These are phyloP conservation scores for Candolleomyces efflorescens DNA, from an alignment of 768 basidiomycete genomes.

Conservation along the genomic window DNA sequence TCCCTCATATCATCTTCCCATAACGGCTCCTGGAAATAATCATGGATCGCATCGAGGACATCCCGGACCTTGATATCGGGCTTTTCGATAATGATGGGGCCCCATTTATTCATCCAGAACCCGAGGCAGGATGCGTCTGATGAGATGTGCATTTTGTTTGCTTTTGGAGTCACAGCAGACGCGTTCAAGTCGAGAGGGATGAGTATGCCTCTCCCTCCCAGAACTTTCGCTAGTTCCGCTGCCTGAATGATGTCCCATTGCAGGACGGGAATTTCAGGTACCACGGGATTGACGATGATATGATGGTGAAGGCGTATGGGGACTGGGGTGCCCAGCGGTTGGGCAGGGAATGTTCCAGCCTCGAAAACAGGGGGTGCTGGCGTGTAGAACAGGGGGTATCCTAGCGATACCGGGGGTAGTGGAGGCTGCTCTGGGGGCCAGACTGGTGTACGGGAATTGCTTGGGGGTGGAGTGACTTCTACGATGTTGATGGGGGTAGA, in stretches of 20 bases:
- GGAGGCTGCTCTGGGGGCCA: neutral
- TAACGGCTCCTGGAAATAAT: conserved; percentile 43
- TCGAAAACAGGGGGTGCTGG: neutral
- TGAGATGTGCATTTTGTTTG: conserved; percentile 31
- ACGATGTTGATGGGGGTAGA: too few species aligned
- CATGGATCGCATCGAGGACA: conserved; percentile 44
- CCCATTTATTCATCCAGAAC: conserved; percentile 45
- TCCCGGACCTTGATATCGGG: conserved; percentile 36
- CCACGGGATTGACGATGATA: conserved; percentile 35
- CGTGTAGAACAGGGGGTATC: too few species aligned
- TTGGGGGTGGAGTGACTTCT: too few species aligned
- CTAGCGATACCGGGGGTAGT: neutral
- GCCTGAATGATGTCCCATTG: conserved; percentile 41
- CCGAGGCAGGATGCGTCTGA: conserved; percentile 34
- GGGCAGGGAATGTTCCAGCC: conserved; percentile 3
- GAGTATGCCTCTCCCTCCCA: conserved; percentile 24
- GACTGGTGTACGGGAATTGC: neutral
- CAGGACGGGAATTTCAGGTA: conserved; percentile 27
- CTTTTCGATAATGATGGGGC: conserved; percentile 41
- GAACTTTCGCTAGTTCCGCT: conserved; percentile 30
- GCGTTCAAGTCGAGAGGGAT: conserved; percentile 26
- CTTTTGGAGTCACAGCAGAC: conserved; percentile 26
- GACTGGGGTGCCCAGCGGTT: neutral
- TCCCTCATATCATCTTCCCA: conserved; percentile 27
- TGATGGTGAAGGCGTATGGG: conserved; percentile 22